These are phyloP conservation scores for Magnolia sinica DNA, from an alignment of 164 flowering plant genomes.

Conservation along the genomic window DNA sequence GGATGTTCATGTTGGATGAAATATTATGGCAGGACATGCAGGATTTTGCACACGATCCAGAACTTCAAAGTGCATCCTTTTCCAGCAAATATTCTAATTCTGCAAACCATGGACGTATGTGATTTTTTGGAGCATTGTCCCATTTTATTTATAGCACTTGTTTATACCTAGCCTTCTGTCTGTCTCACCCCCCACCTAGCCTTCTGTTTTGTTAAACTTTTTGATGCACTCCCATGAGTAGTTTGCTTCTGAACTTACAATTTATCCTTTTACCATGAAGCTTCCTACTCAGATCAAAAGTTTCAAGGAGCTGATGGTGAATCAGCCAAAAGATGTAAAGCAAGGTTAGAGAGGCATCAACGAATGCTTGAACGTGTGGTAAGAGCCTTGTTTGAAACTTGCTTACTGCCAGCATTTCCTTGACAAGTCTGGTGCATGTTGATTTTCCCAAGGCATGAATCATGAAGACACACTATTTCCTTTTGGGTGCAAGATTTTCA, in stretches of 20 bases:
- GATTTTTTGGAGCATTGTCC: not conserved
- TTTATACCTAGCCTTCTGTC: not conserved
- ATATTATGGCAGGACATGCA: slow-evolving; percentile 1
- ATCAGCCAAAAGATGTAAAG: slow-evolving; percentile 82
- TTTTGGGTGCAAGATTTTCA: not conserved
- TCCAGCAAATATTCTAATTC: slow-evolving; percentile 26
- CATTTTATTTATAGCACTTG: not conserved
- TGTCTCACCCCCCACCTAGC: not conserved
- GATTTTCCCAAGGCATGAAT: not conserved
- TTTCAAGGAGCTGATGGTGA: slow-evolving; percentile 44
- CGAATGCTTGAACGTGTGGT: slow-evolving; percentile 94
- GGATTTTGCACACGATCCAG: slow-evolving; percentile 13
- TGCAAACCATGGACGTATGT: not conserved
- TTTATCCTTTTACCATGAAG: slow-evolving; percentile 1
- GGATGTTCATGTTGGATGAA: not conserved
- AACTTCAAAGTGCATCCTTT: slow-evolving; percentile 31
- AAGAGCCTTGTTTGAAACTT: slow-evolving; percentile 17
- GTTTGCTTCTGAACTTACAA: slow-evolving; percentile 7
- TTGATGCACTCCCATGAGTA: not conserved
- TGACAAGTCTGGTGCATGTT: not conserved
- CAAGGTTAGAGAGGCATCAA: slow-evolving; percentile 79
- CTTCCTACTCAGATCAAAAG: not conserved
- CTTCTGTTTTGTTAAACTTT: slow-evolving; percentile 3
- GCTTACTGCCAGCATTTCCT: not conserved
- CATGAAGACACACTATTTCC: not conserved